Evolutionary conservation across 2,329 filamentous ascomycete genomes (phyloP).

Genomic region (Cytospora schulzeri): DNA sequence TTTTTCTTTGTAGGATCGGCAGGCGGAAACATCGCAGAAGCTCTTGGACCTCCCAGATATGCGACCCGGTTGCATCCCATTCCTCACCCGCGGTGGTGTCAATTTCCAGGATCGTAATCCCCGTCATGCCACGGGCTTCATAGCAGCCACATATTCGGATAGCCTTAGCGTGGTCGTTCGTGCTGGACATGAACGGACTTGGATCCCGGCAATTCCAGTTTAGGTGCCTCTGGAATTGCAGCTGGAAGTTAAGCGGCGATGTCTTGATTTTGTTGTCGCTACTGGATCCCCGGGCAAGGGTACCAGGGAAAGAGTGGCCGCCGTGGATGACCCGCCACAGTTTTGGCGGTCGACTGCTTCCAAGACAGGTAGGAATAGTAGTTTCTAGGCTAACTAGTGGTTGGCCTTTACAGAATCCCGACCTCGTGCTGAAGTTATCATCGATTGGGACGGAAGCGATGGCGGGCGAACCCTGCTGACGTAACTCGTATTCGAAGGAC

Average conservation of each 20-base stretch:
- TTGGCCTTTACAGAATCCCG: neutral
- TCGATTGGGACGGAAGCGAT: neutral
- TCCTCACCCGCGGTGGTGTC: neutral
- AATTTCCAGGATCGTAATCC: conserved; percentile 4
- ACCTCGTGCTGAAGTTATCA: neutral
- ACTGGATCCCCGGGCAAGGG: neutral
- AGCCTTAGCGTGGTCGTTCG: neutral
- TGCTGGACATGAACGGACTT: conserved; percentile 15
- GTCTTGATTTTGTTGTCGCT: too few species aligned
- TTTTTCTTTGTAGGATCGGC: neutral
- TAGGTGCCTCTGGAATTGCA: neutral
- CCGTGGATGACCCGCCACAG: conserved; percentile 1
- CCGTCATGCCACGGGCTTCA: neutral
- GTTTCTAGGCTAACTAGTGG: neutral
- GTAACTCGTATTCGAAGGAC: neutral
- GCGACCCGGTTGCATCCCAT: neutral
- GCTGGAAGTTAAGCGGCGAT: neutral
- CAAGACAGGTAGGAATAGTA: neutral
- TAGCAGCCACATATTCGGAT: neutral
- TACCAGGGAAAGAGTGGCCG: neutral
- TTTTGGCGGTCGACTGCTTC: neutral
- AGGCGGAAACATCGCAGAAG: neutral
- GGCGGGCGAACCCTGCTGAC: neutral
- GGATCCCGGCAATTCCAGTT: neutral
- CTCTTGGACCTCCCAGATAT: neutral